Conservation (phyloP, 2,329 filamentous ascomycete species). For the Nemania bipapillata region DNA sequence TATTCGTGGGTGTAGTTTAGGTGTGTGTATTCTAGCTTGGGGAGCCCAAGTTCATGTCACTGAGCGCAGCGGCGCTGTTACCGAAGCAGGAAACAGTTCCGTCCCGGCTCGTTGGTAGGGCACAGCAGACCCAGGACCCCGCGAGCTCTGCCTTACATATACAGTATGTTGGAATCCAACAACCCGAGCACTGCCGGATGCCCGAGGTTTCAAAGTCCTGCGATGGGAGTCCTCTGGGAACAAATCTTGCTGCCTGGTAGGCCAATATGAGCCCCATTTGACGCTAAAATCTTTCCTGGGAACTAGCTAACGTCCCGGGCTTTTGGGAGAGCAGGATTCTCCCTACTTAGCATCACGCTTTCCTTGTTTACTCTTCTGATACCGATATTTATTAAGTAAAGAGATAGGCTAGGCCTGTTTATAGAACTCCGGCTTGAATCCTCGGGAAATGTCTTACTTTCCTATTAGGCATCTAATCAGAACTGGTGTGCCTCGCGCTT, state of each 20-base stretch:
- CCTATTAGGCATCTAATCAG: neutral
- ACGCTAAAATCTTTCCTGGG: neutral
- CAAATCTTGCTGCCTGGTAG: neutral
- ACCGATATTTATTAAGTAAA: neutral
- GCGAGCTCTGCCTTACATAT: neutral
- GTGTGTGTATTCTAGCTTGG: neutral
- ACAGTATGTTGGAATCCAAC: neutral
- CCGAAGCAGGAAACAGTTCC: conserved; percentile 24
- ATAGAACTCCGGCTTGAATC: neutral
- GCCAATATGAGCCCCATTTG: neutral
- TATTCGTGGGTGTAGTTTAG: neutral
- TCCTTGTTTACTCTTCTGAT: neutral
- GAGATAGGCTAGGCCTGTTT: neutral
- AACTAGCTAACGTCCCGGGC: too few relatives aligned
- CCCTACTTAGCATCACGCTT: neutral
- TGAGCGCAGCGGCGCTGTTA: conserved; percentile 14
- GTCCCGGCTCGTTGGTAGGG: neutral
- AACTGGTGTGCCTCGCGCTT: neutral
- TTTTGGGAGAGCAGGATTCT: neutral
- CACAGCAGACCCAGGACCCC: neutral
- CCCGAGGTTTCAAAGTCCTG: neutral
- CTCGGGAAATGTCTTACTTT: neutral
- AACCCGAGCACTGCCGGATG: neutral
- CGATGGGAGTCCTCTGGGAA: neutral
- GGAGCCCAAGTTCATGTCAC: neutral